Percentiles rank a stretch among this genome's conserved stretches.
phyloP scores from a whole-genome alignment of 2,329 filamentous ascomycete genomes.

The Epichloe sylvatica region DNA sequence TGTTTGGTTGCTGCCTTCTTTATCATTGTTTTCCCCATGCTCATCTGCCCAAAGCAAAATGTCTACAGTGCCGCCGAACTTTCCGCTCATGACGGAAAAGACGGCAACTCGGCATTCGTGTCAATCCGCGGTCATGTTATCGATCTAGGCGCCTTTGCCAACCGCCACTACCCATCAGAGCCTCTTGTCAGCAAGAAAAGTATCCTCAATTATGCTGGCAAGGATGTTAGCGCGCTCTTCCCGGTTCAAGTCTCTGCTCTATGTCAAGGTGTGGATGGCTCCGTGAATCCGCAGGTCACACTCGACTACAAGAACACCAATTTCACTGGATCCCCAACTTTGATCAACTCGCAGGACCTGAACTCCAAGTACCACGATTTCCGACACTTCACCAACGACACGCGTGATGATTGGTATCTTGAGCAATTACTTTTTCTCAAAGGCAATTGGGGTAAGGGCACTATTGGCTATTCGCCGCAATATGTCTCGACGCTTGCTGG shows the following conservation, averaged over 20 bases:
- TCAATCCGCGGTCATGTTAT: constrained; percentile 85
- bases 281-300: constrained; percentile 55
- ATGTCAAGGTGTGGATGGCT: constrained; percentile 61
- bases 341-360: constrained; percentile 51
- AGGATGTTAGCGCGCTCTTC: constrained; percentile 79
- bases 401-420: constrained; percentile 78
- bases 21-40: constrained; percentile 70
- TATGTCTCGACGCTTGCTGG: constrained; percentile 59
- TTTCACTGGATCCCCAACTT: constrained; percentile 49
- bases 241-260: constrained; percentile 88
- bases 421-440: constrained; percentile 74
- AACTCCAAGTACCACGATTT: constrained; percentile 89
- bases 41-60: constrained; percentile 85
- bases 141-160: constrained; percentile 59
- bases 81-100: constrained; percentile 57
- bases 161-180: constrained; percentile 53
- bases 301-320: constrained; percentile 75
- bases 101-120: constrained; percentile 49
- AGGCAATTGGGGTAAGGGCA: constrained; percentile 70
- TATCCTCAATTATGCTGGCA: constrained; percentile 69
- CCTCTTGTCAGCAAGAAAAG: constrained; percentile 40
- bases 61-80: constrained; percentile 74
- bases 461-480: constrained; percentile 65
- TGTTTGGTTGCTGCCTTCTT: constrained; percentile 73
- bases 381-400: constrained; percentile 68